Evolutionary conservation across 345 rosid genomes (phyloP).

Genomic region (Brassica nigra): DNA sequence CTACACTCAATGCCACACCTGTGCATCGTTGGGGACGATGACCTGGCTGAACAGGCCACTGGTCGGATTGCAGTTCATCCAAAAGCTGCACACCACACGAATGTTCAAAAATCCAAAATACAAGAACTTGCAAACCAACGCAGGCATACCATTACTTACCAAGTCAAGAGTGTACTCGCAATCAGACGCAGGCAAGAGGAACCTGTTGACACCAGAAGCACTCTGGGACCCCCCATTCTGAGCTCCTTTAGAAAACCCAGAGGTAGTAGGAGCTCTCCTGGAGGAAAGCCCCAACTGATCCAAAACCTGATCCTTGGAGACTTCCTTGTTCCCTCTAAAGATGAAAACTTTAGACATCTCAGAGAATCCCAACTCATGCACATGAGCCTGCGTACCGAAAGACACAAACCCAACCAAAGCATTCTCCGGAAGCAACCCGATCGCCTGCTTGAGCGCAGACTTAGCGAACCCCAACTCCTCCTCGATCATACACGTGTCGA

Average conservation of each 20-base stretch:
- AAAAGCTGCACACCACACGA: constrained; percentile 52
- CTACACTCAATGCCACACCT: constrained; percentile 95
- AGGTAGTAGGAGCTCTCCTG: constrained; percentile 54
- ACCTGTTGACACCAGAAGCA: constrained; percentile 64
- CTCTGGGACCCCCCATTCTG: constrained; percentile 61
- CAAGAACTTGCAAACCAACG: background rate
- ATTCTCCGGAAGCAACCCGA: constrained; percentile 92
- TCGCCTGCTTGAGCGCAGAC: constrained; percentile 82
- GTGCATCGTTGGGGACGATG: constrained; percentile 79
- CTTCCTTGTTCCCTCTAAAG: constrained; percentile 83
- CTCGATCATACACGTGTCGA: constrained; percentile 96
- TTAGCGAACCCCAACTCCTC: constrained; percentile 81
- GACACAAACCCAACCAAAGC: constrained; percentile 97
- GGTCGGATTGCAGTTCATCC: constrained; percentile 97
- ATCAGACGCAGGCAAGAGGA: constrained; percentile 86
- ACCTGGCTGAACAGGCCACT: constrained; percentile 88
- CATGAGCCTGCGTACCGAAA: constrained; percentile 95
- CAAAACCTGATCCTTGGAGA: constrained; percentile 78
- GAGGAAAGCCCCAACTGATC: constrained; percentile 88
- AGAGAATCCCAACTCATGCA: constrained; percentile 89
- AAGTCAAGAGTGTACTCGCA: constrained; percentile 82
- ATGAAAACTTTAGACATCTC: constrained; percentile 95
- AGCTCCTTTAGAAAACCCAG: constrained; percentile 59
- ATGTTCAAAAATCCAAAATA: background rate
- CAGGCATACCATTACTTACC: constrained; percentile 48